Evolutionary conservation across 495 filamentous ascomycete genomes (phyloP).

Genomic region (Hypoxylon lenormandii): DNA sequence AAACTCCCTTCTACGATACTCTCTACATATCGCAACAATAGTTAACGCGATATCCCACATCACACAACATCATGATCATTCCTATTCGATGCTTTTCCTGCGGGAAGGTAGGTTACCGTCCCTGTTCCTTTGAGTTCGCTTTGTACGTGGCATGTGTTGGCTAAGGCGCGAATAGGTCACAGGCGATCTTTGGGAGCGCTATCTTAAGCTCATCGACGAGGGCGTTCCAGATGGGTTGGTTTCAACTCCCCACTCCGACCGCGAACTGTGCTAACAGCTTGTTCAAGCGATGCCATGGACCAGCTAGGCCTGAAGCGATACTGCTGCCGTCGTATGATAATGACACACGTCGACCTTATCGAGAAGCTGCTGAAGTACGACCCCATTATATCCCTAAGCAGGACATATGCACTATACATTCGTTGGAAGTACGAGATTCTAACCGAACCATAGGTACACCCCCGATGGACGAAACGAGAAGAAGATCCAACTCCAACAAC

Average conservation of each 20-base stretch:
- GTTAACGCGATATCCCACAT: constrained; percentile 4
- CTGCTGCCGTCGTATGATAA: constrained; percentile 97
- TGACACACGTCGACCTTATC: constrained; percentile 99
- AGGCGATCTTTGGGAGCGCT: constrained; percentile 96
- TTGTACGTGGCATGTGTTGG: constrained; percentile 19
- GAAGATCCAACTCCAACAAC: constrained; percentile 56
- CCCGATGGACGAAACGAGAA: constrained; percentile 66
- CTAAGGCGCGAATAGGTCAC: constrained; percentile 74
- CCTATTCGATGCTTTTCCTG: constrained; percentile 98
- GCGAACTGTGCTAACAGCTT: constrained; percentile 22
- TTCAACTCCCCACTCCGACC: not conserved
- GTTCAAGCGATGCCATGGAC: constrained; percentile 86
- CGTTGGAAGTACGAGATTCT: constrained; percentile 18
- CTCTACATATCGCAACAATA: constrained; percentile 12
- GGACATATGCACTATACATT: not conserved
- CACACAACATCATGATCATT: constrained; percentile 83
- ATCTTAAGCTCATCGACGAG: constrained; percentile 83
- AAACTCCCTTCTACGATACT: not conserved
- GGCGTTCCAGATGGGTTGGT: constrained; percentile 80
- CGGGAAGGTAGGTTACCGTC: constrained; percentile 77
- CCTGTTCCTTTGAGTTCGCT: not conserved
- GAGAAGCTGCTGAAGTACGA: constrained; percentile 95
- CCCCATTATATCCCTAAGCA: not conserved
- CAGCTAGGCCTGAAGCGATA: constrained; percentile 91
- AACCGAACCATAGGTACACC: constrained; percentile 57